Conservation (phyloP, 148 eudicot species). For the Spergularia marina region DNA sequence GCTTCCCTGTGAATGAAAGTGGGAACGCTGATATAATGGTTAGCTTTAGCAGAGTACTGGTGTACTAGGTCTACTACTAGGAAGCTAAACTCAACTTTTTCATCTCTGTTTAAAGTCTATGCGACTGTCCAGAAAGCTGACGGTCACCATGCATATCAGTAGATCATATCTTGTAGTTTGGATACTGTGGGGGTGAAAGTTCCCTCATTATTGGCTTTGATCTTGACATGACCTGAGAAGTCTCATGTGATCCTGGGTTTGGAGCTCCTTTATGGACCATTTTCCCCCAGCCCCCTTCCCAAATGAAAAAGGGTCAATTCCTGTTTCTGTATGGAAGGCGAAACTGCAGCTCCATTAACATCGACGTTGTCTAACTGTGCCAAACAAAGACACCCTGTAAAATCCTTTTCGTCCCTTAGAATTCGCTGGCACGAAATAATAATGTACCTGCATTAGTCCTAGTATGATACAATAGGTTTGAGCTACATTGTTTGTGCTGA, state of each 20-base stretch:
- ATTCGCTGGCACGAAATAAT: no score
- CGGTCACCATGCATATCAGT: not conserved
- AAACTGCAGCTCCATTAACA: no score
- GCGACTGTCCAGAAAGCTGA: constrained; percentile 12
- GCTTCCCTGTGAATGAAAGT: not conserved
- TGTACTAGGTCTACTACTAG: not conserved
- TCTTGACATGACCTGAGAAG: constrained; percentile 8
- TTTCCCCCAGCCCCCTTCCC: not conserved
- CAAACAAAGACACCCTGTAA: no score
- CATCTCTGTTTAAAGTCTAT: constrained; percentile 13
- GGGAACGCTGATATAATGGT: not conserved
- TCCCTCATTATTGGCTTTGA: constrained; percentile 12
- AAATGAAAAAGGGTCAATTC: no score
- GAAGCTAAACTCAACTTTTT: not conserved
- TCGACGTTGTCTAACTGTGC: no score
- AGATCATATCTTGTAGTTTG: constrained; percentile 1
- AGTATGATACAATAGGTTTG: no score
- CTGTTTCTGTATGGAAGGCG: no score
- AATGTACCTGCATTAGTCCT: no score
- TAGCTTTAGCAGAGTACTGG: not conserved
- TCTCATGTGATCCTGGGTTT: constrained; percentile 5
- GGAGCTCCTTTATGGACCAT: constrained; percentile 11
- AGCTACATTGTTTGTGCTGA: no score
- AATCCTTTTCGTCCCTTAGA: no score
- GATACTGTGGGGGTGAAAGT: not conserved